Evolutionary conservation across 176 grass and related monocot species (phyloP), one percentile per base, ranked within the genome.

Genomic region (Dendrocalamus sinicus): DNA sequence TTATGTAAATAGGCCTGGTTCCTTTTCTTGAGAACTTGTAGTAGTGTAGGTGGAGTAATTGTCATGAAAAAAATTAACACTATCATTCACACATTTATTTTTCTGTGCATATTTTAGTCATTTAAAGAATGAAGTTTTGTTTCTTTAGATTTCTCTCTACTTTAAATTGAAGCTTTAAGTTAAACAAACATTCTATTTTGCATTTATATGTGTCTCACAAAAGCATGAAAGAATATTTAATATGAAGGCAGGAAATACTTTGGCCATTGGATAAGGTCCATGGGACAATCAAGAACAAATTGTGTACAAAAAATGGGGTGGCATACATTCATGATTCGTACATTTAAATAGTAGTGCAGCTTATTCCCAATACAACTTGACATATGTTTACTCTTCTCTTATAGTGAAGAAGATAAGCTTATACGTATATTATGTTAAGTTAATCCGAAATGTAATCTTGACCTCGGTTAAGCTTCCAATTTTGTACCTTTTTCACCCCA

Each of bases 181-280:
- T 44, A 9, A 44, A 9, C 43, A 44, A 44, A 44, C 37, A 39
- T 39, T 44, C 39, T 45, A 0, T n/a, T 78, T 16, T 32, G 59
- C 62, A 24, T 30, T 30, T 79, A 30, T 9, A 62, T 8, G 8
- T 69, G 8, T 58, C 66, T 44, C 50, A 82, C 51, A 37, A 58
- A 43, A 82, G 66, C 23, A 70, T 70, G 35, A 55, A 81, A 81
- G 7, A 22, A 81, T 70, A 70, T 43, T 41, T 70, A 70, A 24
- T 55, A 23, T 55, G 66, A 82, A 58, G 51, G 23, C 30, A 57
- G 35, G 48, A 53, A 53, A 44, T 63, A 58, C 40, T 70, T 70
- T 82, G 65, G 79, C 22, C 48, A 58, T 40, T 70, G 53, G 37
- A 6, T 57, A 54, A 43, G 20, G 51, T 54, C 30, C 67, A 81